A percentile compares a stretch with the other conserved stretches of the same genome.
These are phyloP conservation scores for Mycena metata DNA, from an alignment of 768 basidiomycete genomes.

Conservation along the genomic window DNA sequence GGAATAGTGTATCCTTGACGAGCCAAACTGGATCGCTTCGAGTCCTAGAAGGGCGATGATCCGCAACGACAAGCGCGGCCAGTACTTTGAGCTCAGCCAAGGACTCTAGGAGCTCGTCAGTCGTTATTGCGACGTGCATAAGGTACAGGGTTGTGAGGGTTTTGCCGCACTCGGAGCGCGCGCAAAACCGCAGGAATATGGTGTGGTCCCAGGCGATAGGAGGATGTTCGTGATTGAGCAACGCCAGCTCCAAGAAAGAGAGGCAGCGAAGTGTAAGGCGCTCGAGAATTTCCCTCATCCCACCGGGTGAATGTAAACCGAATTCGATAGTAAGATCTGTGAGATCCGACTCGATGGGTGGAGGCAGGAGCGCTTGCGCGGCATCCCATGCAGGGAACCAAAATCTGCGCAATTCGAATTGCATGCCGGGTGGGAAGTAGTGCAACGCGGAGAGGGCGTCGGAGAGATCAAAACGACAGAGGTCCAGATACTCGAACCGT, in stretches of 20 bases:
- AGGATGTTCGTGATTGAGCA: background rate
- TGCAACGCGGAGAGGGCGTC: slow-evolving; percentile 12
- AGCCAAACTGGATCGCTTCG: background rate
- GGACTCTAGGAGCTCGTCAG: slow-evolving; percentile 10
- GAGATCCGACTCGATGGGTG: slow-evolving; percentile 10
- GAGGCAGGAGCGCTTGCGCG: background rate
- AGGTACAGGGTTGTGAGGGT: slow-evolving; percentile 27
- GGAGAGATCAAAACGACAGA: slow-evolving; percentile 16
- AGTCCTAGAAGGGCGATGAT: slow-evolving; percentile 7
- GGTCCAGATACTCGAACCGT: slow-evolving; percentile 28
- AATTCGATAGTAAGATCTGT: slow-evolving; percentile 9
- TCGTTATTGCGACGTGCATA: slow-evolving; percentile 8
- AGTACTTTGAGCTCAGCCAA: slow-evolving; percentile 6
- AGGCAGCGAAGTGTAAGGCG: slow-evolving; percentile 17
- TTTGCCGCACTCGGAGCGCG: slow-evolving; percentile 8
- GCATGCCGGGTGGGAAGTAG: slow-evolving; percentile 20
- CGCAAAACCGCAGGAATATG: slow-evolving; percentile 16
- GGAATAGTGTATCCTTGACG: slow-evolving; percentile 23
- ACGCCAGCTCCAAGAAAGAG: slow-evolving; percentile 9
- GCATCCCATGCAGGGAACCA: background rate
- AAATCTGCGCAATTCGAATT: slow-evolving; percentile 29
- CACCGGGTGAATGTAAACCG: background rate
- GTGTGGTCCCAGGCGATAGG: slow-evolving; percentile 23
- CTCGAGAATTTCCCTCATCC: background rate
- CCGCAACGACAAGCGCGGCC: slow-evolving; percentile 22